These are phyloP conservation scores for Peronosclerospora sorghi DNA, from an alignment of 352 stramenopile genomes.

Conservation along the genomic window DNA sequence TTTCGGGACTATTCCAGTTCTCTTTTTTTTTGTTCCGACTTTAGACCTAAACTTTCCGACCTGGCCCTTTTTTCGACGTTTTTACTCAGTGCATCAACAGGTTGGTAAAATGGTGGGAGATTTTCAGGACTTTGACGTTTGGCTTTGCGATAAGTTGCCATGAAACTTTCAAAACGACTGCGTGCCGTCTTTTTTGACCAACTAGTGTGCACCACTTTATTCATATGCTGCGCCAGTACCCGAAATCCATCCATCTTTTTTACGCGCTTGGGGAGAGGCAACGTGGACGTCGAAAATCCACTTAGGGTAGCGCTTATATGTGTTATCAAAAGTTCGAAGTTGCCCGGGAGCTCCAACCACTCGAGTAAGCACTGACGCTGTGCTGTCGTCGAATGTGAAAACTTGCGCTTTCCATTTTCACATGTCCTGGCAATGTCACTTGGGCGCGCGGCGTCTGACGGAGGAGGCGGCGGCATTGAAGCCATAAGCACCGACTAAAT, in stretches of 20 bases:
- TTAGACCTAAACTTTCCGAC: constrained; percentile 11
- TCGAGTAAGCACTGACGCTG: constrained; percentile 40
- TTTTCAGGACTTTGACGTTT: constrained; percentile 8
- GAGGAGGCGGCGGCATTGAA: constrained; percentile 13
- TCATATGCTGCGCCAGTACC: constrained; percentile 38
- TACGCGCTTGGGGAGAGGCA: constrained; percentile 15
- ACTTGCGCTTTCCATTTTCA: constrained; percentile 25
- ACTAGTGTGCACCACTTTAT: constrained; percentile 18
- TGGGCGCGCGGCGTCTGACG: constrained; percentile 6
- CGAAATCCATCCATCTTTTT: constrained; percentile 49
- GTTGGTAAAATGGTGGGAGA: constrained; percentile 2
- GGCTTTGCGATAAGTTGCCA: constrained; percentile 31
- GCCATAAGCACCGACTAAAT: constrained; percentile 3
- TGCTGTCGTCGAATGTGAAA: constrained; percentile 33
- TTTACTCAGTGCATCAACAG: constrained; percentile 8
- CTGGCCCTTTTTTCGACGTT: constrained; percentile 1
- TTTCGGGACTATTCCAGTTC: constrained; percentile 1
- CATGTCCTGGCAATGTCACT: constrained; percentile 6
- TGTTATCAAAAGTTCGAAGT: constrained; percentile 36
- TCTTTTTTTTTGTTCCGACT: constrained; percentile 1
- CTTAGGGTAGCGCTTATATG: constrained; percentile 3
- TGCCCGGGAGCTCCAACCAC: constrained; percentile 36
- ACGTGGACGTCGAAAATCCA: not conserved
- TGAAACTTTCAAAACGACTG: constrained; percentile 47
- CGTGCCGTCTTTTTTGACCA: constrained; percentile 41